These are phyloP conservation scores for Colletotrichum horii DNA, from an alignment of 2,329 filamentous ascomycete species.

Conservation along the genomic window DNA sequence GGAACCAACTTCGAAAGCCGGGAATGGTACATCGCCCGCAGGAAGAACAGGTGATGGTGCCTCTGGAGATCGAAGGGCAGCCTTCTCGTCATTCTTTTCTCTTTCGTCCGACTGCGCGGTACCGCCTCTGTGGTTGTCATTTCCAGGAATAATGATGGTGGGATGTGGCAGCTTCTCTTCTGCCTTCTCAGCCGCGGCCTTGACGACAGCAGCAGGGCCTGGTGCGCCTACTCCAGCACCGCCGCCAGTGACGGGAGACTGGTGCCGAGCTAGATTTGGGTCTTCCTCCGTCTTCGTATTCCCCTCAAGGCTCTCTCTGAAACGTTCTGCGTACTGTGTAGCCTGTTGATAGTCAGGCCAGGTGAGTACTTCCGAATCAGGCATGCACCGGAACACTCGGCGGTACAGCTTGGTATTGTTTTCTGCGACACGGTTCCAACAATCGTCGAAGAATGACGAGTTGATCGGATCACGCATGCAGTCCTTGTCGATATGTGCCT, in stretches of 20 bases:
- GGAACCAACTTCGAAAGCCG: slow-evolving; percentile 45
- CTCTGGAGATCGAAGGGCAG: slow-evolving; percentile 35
- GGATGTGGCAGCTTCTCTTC: slow-evolving; percentile 33
- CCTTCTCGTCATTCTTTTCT: slow-evolving; percentile 16
- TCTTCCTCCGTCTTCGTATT: slow-evolving; percentile 60
- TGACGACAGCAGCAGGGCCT: slow-evolving; percentile 42
- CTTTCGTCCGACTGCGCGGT: slow-evolving; percentile 28
- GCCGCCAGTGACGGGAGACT: slow-evolving; percentile 33
- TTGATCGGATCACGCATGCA: slow-evolving; percentile 94
- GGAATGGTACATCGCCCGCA: slow-evolving; percentile 50
- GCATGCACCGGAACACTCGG: slow-evolving; percentile 94
- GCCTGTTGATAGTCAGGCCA: slow-evolving; percentile 95
- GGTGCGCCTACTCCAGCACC: slow-evolving; percentile 49
- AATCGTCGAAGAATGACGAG: slow-evolving; percentile 81
- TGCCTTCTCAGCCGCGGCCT: slow-evolving; percentile 39
- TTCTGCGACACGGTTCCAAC: slow-evolving; percentile 85
- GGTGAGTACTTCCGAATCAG: slow-evolving; percentile 89
- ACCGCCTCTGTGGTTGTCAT: slow-evolving; percentile 32
- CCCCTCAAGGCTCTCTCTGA: slow-evolving; percentile 69
- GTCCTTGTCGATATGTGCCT: slow-evolving; percentile 79
- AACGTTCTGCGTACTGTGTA: slow-evolving; percentile 76
- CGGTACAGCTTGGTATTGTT: slow-evolving; percentile 97
- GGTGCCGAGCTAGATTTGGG: slow-evolving; percentile 40
- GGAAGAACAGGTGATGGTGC: slow-evolving; percentile 47
- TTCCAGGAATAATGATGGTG: slow-evolving; percentile 33